Conservation (phyloP, 495 filamentous ascomycete species). For the Podospora sp. region DNA sequence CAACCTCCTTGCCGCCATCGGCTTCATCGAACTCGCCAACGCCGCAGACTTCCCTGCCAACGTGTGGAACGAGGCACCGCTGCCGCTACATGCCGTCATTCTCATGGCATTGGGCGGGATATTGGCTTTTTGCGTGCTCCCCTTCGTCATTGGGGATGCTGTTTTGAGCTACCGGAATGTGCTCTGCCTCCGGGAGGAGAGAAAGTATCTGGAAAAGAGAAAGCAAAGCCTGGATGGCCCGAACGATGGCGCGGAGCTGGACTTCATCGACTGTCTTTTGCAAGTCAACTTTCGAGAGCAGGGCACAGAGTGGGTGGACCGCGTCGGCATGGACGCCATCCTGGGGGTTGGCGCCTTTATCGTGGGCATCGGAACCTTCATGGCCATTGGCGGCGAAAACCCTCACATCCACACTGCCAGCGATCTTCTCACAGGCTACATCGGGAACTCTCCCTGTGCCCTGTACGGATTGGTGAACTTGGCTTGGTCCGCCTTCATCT, state of each 20-base stretch:
- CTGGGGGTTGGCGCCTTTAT: constrained; percentile 50
- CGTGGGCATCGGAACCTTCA: constrained; percentile 52
- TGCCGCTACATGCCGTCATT: constrained; percentile 47
- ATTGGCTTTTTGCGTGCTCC: constrained; percentile 45
- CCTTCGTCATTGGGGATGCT: constrained; percentile 49
- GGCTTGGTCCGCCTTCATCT: constrained; percentile 47
- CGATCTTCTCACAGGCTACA: constrained; percentile 54
- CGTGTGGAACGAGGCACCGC: constrained; percentile 54
- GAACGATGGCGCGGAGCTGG: not conserved
- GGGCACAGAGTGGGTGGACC: constrained; percentile 51
- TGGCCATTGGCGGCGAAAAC: constrained; percentile 54
- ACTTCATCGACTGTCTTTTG: constrained; percentile 36
- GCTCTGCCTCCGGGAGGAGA: constrained; percentile 43
- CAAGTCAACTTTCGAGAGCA: constrained; percentile 47
- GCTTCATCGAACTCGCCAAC: constrained; percentile 56
- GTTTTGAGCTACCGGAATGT: constrained; percentile 50
- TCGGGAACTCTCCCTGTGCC: constrained; percentile 50
- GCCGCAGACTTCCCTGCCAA: constrained; percentile 58
- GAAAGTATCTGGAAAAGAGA: constrained; percentile 31
- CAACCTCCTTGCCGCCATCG: constrained; percentile 50
- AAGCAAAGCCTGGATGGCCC: constrained; percentile 13
- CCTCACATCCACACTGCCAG: constrained; percentile 44
- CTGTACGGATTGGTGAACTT: constrained; percentile 49
- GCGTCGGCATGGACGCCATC: constrained; percentile 50
- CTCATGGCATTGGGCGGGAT: constrained; percentile 56